Conservation (phyloP, 805 yeast genomes). For the Wickerhamiella kurtzmanii region DNA sequence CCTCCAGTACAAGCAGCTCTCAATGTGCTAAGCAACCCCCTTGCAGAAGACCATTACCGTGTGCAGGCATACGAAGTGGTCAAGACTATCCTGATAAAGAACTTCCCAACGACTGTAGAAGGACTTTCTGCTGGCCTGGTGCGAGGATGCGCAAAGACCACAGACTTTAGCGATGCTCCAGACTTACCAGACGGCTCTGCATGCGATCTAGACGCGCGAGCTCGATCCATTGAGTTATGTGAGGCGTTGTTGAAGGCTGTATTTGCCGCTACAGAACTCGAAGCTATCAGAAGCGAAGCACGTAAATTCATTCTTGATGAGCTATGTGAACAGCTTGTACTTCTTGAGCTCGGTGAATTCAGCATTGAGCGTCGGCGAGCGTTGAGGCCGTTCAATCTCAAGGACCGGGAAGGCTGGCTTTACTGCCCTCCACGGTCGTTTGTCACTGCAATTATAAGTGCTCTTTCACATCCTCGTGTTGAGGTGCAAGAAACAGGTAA, state of each 20-base stretch:
- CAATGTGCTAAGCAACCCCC: constrained; percentile 54
- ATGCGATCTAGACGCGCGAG: constrained; percentile 19
- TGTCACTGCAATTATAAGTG: constrained; percentile 61
- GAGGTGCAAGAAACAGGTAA: constrained; percentile 62
- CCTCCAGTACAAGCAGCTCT: constrained; percentile 75
- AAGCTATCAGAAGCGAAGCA: constrained; percentile 61
- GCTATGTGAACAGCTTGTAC: constrained; percentile 63
- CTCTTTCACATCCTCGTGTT: constrained; percentile 62
- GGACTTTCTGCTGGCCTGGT: constrained; percentile 6
- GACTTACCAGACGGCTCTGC: constrained; percentile 15
- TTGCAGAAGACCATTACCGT: constrained; percentile 46
- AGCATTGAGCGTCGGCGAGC: constrained; percentile 51
- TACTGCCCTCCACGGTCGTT: constrained; percentile 56
- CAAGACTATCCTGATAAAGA: constrained; percentile 48
- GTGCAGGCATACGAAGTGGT: constrained; percentile 67
- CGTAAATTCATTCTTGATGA: constrained; percentile 25
- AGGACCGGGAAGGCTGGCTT: constrained; percentile 66
- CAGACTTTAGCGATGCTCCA: constrained; percentile 9
- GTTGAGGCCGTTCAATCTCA: constrained; percentile 57
- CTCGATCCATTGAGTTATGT: constrained; percentile 45
- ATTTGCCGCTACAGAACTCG: constrained; percentile 47
- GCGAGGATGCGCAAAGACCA: constrained; percentile 8
- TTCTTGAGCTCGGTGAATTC: constrained; percentile 64
- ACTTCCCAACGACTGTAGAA: constrained; percentile 35
- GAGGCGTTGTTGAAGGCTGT: constrained; percentile 52